Conservation (phyloP, 192 early-diverging fungal species). For the Backusella morwellensis region DNA sequence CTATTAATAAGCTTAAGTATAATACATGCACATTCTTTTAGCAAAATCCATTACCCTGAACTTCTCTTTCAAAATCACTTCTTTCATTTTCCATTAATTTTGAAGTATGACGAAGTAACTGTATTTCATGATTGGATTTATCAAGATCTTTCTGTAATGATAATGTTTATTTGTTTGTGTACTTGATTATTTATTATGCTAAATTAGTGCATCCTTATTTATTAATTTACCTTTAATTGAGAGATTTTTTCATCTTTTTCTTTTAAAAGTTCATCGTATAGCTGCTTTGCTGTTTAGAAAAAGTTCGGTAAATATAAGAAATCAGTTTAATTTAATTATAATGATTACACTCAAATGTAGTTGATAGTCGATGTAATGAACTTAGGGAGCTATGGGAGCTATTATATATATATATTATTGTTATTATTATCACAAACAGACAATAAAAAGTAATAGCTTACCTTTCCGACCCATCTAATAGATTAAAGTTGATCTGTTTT, state of each 20-base stretch:
- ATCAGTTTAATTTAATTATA: neutral
- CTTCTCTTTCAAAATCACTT: neutral
- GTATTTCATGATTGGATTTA: conserved; percentile 9
- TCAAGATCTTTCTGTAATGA: conserved; percentile 10
- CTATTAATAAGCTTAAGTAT: neutral
- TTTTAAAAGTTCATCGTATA: conserved; percentile 1
- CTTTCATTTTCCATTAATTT: conserved; percentile 13
- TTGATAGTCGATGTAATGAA: conserved; percentile 2
- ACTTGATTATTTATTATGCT: neutral
- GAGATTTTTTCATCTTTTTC: conserved; percentile 6
- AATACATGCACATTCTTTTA: neutral
- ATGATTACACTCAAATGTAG: conserved; percentile 5
- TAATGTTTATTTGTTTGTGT: neutral
- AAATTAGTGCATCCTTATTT: neutral
- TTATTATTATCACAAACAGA: neutral
- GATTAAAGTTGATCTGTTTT: conserved; percentile 14
- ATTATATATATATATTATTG: neutral
- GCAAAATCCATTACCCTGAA: neutral
- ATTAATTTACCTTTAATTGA: conserved; percentile 4
- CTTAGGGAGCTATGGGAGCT: neutral
- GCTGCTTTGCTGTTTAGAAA: neutral
- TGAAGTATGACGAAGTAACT: neutral
- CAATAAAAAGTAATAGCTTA: neutral
- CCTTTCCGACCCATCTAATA: neutral
- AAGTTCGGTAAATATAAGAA: neutral